These are phyloP conservation scores for Poa annua DNA, from an alignment of 176 grass and related monocot species.

Conservation along the genomic window DNA sequence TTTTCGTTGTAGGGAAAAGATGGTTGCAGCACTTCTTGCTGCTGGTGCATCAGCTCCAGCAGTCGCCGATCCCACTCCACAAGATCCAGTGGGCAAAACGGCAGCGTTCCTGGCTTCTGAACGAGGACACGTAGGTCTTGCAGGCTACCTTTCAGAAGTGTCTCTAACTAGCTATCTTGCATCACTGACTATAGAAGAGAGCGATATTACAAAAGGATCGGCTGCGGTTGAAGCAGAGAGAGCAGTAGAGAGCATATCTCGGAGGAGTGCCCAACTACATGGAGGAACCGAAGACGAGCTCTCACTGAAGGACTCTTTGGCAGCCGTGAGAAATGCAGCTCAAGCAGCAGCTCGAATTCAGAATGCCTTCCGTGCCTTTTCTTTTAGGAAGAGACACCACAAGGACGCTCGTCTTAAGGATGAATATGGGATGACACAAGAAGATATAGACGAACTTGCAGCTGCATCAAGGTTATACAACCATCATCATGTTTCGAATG, in stretches of 20 bases:
- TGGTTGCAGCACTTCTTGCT: conserved; percentile 90
- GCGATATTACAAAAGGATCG: conserved; percentile 63
- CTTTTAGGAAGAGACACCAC: conserved; percentile 85
- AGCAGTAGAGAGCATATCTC: conserved; percentile 72
- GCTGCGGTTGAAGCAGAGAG: conserved; percentile 66
- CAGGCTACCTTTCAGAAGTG: conserved; percentile 88
- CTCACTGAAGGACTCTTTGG: conserved; percentile 90
- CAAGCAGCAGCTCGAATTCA: conserved; percentile 97
- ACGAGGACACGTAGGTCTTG: conserved; percentile 77
- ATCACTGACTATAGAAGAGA: conserved; percentile 75
- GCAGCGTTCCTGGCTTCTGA: conserved; percentile 91
- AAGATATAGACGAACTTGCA: conserved; percentile 84
- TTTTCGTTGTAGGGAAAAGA: conserved; percentile 76
- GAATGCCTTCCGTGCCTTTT: conserved; percentile 91
- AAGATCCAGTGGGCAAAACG: conserved; percentile 92
- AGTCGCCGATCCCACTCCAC: conserved; percentile 91
- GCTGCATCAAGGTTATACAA: conserved; percentile 63
- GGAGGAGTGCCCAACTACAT: conserved; percentile 54
- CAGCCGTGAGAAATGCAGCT: conserved; percentile 92
- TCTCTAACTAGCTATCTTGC: conserved; percentile 81
- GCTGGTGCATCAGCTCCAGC: conserved; percentile 72
- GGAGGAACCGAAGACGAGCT: conserved; percentile 83
- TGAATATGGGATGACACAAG: conserved; percentile 93
- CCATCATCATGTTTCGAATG: conserved; percentile 43
- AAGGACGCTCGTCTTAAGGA: conserved; percentile 52